Evolutionary conservation across 164 flowering plant species (phyloP), one percentile per base, ranked within the genome.

Genomic region (Hamamelis virginiana): DNA sequence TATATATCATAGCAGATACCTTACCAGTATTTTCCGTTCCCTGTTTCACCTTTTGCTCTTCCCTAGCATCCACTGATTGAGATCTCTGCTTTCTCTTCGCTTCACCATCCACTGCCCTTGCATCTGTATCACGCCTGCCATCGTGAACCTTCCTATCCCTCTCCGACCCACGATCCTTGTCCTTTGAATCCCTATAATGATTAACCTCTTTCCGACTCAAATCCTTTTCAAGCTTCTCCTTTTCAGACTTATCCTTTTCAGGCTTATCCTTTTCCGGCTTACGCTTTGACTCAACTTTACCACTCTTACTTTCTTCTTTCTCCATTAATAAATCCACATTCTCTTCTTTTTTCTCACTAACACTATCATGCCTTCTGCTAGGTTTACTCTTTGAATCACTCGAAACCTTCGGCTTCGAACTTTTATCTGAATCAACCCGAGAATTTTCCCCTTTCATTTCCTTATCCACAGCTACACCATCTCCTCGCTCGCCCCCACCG

Each of bases 1-100:
- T 9, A 16, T 47, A 47, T 6, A 47, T 16, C 9, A 62, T 21
- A 67, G 15, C 14, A 65, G 69, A 72, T 73, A 78, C 76, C 84
- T 84, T 86, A 88, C 92, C 92, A 73, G 77, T 69, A 79, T 77
- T 85, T 77, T 75, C 83, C 56, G 69, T 69, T n/a, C 70, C 72
- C 5, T 50, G 72, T 68, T 80, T 85, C 28, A 46, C 72, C 9
- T 53, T 76, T 55, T 62, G 72, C 3, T 80, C 85, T 33, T 75
- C 84, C 13, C 62, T 69, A 55, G 25, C 41, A 64, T 67, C 78
- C 18, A 62, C 77, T 12, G 38, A 46, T 27, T 71, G 72, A 1
- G 65, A 43, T 58, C 63, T 81, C 48, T 75, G 82, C 70, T 80
- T 83, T 76, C 77, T 80, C 64, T 68, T 75, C 18, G 47, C 60